Percentiles rank a stretch among this genome's conserved stretches.
Conservation (phyloP, 2,329 filamentous ascomycete species). For the Emergomyces pasteurianus region DNA sequence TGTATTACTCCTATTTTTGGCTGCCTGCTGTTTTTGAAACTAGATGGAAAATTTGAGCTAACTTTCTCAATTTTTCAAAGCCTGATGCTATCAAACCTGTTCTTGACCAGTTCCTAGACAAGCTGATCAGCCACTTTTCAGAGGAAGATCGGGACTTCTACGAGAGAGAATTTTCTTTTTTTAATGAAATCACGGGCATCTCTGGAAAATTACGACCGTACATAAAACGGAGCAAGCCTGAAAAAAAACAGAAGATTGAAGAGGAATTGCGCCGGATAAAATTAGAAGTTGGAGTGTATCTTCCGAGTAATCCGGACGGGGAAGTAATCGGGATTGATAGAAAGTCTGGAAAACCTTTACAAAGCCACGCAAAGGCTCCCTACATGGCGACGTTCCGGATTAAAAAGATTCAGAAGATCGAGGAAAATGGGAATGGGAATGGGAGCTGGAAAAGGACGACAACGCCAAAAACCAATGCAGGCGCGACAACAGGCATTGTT, state of each 20-base stretch:
- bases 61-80: constrained; percentile 25
- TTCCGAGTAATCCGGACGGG: constrained; percentile 93
- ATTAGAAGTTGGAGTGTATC: constrained; percentile 91
- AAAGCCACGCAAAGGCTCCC: constrained; percentile 95
- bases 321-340: constrained; percentile 96
- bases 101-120: constrained; percentile 77
- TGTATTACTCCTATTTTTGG: constrained; percentile 22
- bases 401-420: constrained; percentile 56
- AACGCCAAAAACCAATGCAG: constrained; percentile 31
- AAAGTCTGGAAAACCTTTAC: constrained; percentile 92
- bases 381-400: constrained; percentile 99
- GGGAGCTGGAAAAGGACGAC: too few relatives aligned
- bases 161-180: constrained; percentile 93
- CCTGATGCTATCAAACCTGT: constrained; percentile 89
- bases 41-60: background rate
- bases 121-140: constrained; percentile 73
- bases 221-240: constrained; percentile 82
- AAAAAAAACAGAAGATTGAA: constrained; percentile 98
- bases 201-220: constrained; percentile 91
- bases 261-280: constrained; percentile 96
- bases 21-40: constrained; percentile 4
- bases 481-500: constrained; percentile 9
- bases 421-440: constrained; percentile 38
- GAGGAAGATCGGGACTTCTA: constrained; percentile 72
- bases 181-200: constrained; percentile 88